A percentile compares a stretch with the other conserved stretches of the same genome.
Evolutionary conservation across 2,329 filamentous ascomycete genomes (phyloP).

Genomic region (Kalmusia sp.): DNA sequence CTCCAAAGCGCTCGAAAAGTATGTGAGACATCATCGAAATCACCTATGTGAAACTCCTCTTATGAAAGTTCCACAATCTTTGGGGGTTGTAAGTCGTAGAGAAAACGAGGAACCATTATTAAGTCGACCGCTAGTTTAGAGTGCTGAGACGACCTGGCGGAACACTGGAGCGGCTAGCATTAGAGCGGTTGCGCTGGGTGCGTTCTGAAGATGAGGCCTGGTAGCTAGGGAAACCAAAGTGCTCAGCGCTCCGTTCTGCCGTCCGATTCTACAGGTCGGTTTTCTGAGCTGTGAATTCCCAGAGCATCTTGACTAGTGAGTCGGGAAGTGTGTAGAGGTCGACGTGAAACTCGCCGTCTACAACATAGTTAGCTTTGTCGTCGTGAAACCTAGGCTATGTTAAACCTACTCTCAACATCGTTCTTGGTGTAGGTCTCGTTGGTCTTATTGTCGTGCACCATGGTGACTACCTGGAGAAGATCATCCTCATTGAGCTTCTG

Average conservation of each 20-base stretch:
- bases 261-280: slow-evolving; percentile 37
- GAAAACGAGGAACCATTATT: neutral
- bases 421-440: slow-evolving; percentile 96
- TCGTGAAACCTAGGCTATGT: neutral
- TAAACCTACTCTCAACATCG: slow-evolving; percentile 84
- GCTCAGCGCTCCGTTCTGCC: neutral
- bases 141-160: neutral
- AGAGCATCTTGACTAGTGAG: slow-evolving; percentile 86
- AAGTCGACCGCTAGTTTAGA: neutral
- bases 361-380: slow-evolving; percentile 30
- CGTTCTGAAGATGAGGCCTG: no score
- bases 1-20: slow-evolving; percentile 8
- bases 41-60: neutral
- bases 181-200: no score
- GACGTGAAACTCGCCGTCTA: slow-evolving; percentile 96
- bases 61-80: neutral
- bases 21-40: slow-evolving; percentile 5
- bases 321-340: slow-evolving; percentile 98
- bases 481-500: slow-evolving; percentile 92
- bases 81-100: no score
- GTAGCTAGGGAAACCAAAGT: neutral
- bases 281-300: slow-evolving; percentile 74
- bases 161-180: no score
- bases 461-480: slow-evolving; percentile 90
- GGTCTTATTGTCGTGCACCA: slow-evolving; percentile 97